Percentiles rank a stretch among this genome's conserved stretches.
phyloP scores from a whole-genome alignment of 805 yeast species.

The Pichia exigua region DNA sequence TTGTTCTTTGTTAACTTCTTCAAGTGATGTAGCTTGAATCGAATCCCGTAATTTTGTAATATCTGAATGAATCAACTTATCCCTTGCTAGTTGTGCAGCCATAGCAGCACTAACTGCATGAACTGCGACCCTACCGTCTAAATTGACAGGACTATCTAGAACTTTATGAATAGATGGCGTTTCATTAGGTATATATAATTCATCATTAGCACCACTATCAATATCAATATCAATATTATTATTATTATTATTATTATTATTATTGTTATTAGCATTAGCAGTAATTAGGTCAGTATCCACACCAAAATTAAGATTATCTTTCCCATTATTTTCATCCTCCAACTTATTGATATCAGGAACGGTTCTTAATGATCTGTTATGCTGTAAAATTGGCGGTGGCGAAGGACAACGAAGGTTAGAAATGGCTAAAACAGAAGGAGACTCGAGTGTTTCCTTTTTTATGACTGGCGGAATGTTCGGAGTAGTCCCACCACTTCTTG shows the following conservation, averaged over 20 bases:
- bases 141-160: neutral
- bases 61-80: conserved; percentile 5
- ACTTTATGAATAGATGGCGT: conserved; percentile 4
- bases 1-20: neutral
- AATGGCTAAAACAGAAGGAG: conserved; percentile 49
- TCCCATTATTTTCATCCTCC: neutral
- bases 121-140: conserved; percentile 27
- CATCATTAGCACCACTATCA: neutral
- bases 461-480: neutral
- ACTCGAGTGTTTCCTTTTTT: conserved; percentile 17
- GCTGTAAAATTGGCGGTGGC: conserved; percentile 59
- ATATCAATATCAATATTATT: neutral
- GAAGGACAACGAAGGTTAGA: conserved; percentile 59
- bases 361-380: neutral
- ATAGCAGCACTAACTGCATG: conserved; percentile 34
- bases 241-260: neutral
- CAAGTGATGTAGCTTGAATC: conserved; percentile 8
- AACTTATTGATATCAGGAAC: neutral
- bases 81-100: conserved; percentile 33
- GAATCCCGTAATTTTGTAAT: conserved; percentile 22
- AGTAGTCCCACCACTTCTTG: neutral
- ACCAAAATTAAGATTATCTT: neutral
- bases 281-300: neutral
- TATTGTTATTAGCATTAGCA: neutral
- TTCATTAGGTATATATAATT: neutral